These are phyloP conservation scores for Leishmania turanica DNA, from an alignment of 208 protist genomes.

Conservation along the genomic window DNA sequence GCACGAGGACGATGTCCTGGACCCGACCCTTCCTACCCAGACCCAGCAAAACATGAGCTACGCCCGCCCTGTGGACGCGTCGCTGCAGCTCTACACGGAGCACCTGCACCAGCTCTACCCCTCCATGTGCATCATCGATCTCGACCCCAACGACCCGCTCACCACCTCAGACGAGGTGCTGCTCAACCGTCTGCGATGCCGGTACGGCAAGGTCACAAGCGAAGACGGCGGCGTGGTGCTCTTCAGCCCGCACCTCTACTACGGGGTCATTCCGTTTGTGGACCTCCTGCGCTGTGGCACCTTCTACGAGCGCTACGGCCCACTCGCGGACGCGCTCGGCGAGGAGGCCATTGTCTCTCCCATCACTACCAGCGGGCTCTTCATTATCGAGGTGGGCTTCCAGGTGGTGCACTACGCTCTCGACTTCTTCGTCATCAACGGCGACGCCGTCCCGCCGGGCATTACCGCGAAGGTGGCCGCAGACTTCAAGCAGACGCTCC, in stretches of 20 bases:
- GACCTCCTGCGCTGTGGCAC: slow-evolving; percentile 42
- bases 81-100: slow-evolving; percentile 68
- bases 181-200: slow-evolving; percentile 75
- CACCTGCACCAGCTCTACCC: slow-evolving; percentile 67
- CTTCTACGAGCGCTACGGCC: slow-evolving; percentile 21
- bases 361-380: slow-evolving; percentile 60
- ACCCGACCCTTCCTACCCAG: slow-evolving; percentile 49
- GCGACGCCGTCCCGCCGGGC: slow-evolving; percentile 47
- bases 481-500: slow-evolving; percentile 73
- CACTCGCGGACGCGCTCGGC: slow-evolving; percentile 18
- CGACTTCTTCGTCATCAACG: slow-evolving; percentile 85
- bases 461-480: slow-evolving; percentile 59
- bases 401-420: slow-evolving; percentile 89
- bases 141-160: slow-evolving; percentile 61
- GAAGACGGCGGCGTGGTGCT: slow-evolving; percentile 42
- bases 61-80: slow-evolving; percentile 47
- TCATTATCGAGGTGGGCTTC: slow-evolving; percentile 86
- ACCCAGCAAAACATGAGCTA: slow-evolving; percentile 34
- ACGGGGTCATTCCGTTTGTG: slow-evolving; percentile 64
- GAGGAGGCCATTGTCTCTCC: slow-evolving; percentile 30
- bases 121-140: slow-evolving; percentile 65
- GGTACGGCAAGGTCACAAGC: slow-evolving; percentile 79
- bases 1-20: slow-evolving; percentile 75
- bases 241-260: slow-evolving; percentile 72
- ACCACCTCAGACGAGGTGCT: slow-evolving; percentile 67